Base-by-base conservation (phyloP, 768 basidiomycete species). In the Lactarius hatsudake region DNA sequence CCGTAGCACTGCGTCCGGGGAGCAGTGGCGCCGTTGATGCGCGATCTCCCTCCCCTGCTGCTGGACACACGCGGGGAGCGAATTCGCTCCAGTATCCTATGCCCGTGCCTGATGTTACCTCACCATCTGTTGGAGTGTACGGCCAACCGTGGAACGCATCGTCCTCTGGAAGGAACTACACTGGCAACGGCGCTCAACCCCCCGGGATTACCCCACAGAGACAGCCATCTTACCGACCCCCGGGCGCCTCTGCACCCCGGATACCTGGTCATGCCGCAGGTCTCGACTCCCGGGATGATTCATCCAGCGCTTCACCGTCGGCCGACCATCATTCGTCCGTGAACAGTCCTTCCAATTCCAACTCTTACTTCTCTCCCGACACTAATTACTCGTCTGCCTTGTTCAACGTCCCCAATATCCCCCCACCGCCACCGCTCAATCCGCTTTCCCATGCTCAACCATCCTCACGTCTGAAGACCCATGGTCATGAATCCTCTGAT, bases 241-340 rank as follows among this genome's bases (percentile, higher is more conserved):
- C 73, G 23, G 73, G 74, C 63, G 75, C 75, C 17, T 67, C 71
- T 65, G 71, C 74, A n/a, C 71, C 75, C 20, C 68, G 66, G 40
- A 70, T 75, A 26, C 75, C 75, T 40, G 73, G 74, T 10, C 69
- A 72, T 57, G 42, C 51, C 61, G 23, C 58, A 38, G 59, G 10
- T 48, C 34, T 32, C 32, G 65, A 57, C 38, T 56, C 61, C 6
- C 65, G 55, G 10, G 71, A 72, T 12, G 71, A 70, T 34, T 15
- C 48, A 1, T 53, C 65, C 5, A 10, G 9, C 45, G 12, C 17
- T 13, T 51, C 69, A 17, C 34, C 61, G 15, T 57, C 60, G 18
- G 34, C 34, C 62, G 70, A 71, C 12, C 15, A 48, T 20, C 63
- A 66, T 45, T 55, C 59, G 7, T 42, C 66, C 15, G 34, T 48